Evolutionary conservation across 768 basidiomycete species (phyloP).

Genomic region (Paxillus ammoniavirescens): DNA sequence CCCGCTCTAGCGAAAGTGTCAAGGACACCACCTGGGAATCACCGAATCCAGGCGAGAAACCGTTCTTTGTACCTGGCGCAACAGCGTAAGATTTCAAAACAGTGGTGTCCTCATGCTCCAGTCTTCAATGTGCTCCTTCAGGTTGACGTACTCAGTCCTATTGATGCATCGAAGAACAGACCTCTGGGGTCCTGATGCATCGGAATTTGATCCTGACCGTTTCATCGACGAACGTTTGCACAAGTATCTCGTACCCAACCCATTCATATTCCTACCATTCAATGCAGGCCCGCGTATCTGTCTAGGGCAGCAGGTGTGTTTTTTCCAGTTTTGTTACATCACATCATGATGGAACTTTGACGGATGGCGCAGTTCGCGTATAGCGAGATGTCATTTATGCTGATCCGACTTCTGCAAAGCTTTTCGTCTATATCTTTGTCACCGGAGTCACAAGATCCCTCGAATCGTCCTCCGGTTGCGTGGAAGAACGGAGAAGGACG

Average conservation of each 20-base stretch:
- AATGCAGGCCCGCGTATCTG: conserved; percentile 41
- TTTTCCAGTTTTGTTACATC: conserved; percentile 4
- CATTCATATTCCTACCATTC: conserved; percentile 42
- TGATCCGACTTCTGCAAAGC: conserved; percentile 28
- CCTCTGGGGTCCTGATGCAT: conserved; percentile 38
- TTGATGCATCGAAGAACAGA: conserved; percentile 37
- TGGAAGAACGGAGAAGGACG: conserved; percentile 28
- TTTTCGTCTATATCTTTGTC: conserved; percentile 24
- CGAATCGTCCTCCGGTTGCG: conserved; percentile 22
- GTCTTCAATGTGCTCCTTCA: background rate
- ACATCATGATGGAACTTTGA: background rate
- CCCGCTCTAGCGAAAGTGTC: conserved; percentile 16
- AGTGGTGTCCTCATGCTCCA: background rate
- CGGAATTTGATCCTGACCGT: conserved; percentile 39
- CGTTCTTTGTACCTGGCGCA: conserved; percentile 28
- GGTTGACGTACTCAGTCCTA: conserved; percentile 28
- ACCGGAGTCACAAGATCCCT: conserved; percentile 28
- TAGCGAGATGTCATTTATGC: conserved; percentile 34
- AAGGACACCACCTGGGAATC: conserved; percentile 26
- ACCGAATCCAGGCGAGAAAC: conserved; percentile 17
- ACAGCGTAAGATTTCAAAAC: conserved; percentile 14
- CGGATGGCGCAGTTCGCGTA: conserved; percentile 29
- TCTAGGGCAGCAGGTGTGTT: conserved; percentile 36
- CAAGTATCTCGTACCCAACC: conserved; percentile 37
- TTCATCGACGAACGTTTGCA: conserved; percentile 38